These are phyloP conservation scores for Odonthalia washingtoniensis DNA, from an alignment of 31 red algal species.

Conservation along the genomic window DNA sequence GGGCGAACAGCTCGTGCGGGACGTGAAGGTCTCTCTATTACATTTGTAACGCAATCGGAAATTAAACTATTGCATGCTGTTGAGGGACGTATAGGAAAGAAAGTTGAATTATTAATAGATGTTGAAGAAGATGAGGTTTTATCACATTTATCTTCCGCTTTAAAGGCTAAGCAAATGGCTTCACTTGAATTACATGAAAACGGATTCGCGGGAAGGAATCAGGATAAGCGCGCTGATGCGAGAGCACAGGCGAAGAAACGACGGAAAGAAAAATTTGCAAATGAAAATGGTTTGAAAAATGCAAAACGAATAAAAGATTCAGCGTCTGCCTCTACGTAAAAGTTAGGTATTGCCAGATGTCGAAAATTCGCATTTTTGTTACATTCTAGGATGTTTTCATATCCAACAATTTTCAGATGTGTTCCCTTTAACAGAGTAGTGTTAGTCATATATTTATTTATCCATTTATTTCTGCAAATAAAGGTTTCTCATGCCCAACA, in stretches of 20 bases:
- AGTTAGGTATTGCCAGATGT: too few species aligned
- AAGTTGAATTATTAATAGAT: conserved; percentile 35
- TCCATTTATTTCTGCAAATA: too few species aligned
- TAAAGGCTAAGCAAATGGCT: conserved; percentile 74
- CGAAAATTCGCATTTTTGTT: neutral
- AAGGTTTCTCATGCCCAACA: too few species aligned
- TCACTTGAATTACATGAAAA: conserved; percentile 52
- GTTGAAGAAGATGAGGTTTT: conserved; percentile 44
- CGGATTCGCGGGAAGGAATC: conserved; percentile 51
- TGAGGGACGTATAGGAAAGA: conserved; percentile 68
- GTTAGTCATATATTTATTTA: too few species aligned
- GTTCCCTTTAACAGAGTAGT: too few species aligned
- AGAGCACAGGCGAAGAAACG: conserved; percentile 49
- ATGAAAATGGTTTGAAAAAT: neutral
- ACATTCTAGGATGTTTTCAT: too few species aligned
- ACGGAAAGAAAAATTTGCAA: conserved; percentile 13
- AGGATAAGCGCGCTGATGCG: conserved; percentile 23
- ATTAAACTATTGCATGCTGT: conserved; percentile 77
- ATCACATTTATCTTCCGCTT: conserved; percentile 48
- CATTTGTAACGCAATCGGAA: conserved; percentile 84
- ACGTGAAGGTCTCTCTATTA: conserved; percentile 68
- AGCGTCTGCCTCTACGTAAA: too few species aligned
- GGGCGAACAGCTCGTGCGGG: conserved; percentile 94
- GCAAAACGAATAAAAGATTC: too few species aligned
- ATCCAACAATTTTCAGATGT: too few species aligned